phyloP scores from a whole-genome alignment of 805 yeast species.

The Candida ponderosae region DNA sequence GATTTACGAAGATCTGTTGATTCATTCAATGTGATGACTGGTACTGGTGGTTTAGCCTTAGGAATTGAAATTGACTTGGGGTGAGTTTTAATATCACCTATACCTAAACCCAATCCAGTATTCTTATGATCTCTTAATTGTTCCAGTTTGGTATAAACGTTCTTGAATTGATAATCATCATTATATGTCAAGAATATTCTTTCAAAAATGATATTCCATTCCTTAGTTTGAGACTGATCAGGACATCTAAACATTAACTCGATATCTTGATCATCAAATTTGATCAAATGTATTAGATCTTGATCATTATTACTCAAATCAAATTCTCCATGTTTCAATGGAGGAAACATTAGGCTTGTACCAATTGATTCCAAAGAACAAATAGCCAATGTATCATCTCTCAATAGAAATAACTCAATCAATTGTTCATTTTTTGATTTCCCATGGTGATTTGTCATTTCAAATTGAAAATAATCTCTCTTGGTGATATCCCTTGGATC shows the following conservation, averaged over 20 bases:
- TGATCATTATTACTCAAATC: constrained; percentile 7
- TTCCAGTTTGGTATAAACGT: constrained; percentile 4
- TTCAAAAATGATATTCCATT: constrained; percentile 7
- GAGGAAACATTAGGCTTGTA: constrained; percentile 16
- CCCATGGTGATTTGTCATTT: constrained; percentile 7
- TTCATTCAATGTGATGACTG: no score
- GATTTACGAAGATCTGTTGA: no score
- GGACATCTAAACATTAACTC: constrained; percentile 14
- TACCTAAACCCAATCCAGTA: constrained; percentile 14
- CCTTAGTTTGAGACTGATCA: constrained; percentile 13
- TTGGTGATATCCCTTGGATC: constrained; percentile 9
- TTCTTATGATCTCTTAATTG: constrained; percentile 7
- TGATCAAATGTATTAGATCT: background rate
- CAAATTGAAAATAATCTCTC: constrained; percentile 19
- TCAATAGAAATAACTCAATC: constrained; percentile 13
- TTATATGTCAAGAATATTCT: background rate
- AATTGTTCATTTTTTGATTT: constrained; percentile 1
- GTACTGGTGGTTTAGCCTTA: no score
- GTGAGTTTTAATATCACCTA: no score
- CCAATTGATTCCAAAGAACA: constrained; percentile 17
- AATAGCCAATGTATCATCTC: constrained; percentile 12
- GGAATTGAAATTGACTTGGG: no score
- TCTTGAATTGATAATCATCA: constrained; percentile 1
- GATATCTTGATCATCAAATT: constrained; percentile 2
- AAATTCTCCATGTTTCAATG: constrained; percentile 11